Conservation (phyloP, 208 protist genomes). For the Trypanosoma brucei region DNA sequence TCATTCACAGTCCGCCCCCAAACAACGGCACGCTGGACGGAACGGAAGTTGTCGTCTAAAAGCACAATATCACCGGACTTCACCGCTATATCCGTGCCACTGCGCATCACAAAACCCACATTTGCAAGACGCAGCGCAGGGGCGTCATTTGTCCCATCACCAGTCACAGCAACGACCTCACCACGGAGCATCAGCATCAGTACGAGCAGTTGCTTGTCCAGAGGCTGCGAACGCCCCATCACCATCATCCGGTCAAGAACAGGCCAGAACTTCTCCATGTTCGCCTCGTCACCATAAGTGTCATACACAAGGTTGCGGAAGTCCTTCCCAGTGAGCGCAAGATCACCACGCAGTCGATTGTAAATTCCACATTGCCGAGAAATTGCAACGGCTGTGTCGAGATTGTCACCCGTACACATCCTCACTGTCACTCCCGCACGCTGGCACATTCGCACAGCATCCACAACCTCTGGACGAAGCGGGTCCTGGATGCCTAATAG, state of each 20-base stretch:
- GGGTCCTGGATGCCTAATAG: slow-evolving; percentile 95
- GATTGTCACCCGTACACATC: slow-evolving; percentile 96
- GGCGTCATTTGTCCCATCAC: slow-evolving; percentile 98
- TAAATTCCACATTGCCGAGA: slow-evolving; percentile 91
- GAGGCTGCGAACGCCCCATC: slow-evolving; percentile 83
- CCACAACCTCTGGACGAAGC: slow-evolving; percentile 89
- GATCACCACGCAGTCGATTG: slow-evolving; percentile 42
- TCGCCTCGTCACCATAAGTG: slow-evolving; percentile 61
- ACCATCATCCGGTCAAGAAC: slow-evolving; percentile 77
- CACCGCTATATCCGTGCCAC: slow-evolving; percentile 95
- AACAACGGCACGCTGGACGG: slow-evolving; percentile 94
- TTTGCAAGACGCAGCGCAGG: slow-evolving; percentile 94
- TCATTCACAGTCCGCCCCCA: slow-evolving; percentile 88
- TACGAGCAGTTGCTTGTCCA: slow-evolving; percentile 89
- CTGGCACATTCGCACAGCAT: slow-evolving; percentile 90
- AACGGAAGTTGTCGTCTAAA: slow-evolving; percentile 98
- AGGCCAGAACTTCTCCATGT: slow-evolving; percentile 68
- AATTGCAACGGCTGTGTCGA: slow-evolving; percentile 92
- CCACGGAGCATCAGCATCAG: slow-evolving; percentile 71
- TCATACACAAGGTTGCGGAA: slow-evolving; percentile 84
- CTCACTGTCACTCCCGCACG: slow-evolving; percentile 91
- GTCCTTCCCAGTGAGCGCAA: slow-evolving; percentile 88
- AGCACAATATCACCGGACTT: slow-evolving; percentile 92
- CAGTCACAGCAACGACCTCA: slow-evolving; percentile 87
- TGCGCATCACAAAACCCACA: slow-evolving; percentile 97